These are phyloP conservation scores for Zizania palustris DNA, from an alignment of 202 grass and related monocot species.

Conservation along the genomic window DNA sequence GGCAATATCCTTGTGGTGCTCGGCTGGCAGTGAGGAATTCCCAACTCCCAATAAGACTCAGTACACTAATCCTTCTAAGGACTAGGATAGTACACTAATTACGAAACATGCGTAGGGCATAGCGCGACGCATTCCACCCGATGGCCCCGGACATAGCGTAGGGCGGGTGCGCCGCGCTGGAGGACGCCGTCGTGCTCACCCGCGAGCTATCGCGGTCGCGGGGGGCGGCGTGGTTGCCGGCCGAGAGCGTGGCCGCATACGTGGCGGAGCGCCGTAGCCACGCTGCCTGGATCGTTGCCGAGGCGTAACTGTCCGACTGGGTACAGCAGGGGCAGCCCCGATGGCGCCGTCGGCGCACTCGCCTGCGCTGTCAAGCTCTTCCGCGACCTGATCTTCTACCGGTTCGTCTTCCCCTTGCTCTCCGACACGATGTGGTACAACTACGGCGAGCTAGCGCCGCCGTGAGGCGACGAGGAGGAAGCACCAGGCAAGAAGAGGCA, in stretches of 20 bases:
- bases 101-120: no score
- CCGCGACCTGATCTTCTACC: constrained; percentile 62
- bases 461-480: neutral
- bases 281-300: constrained; percentile 49
- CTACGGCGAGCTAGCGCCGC: constrained; percentile 47
- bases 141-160: constrained; percentile 73
- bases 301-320: constrained; percentile 50
- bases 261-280: constrained; percentile 43
- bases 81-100: no score
- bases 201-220: constrained; percentile 23
- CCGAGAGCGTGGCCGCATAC: constrained; percentile 32
- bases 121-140: constrained; percentile 79
- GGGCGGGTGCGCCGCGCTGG: constrained; percentile 61
- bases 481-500: neutral
- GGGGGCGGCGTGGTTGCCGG: neutral
- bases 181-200: constrained; percentile 65
- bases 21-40: no score
- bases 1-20: no score
- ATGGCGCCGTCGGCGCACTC: constrained; percentile 21
- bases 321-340: constrained; percentile 55
- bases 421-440: constrained; percentile 39
- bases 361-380: constrained; percentile 46
- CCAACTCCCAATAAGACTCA: no score
- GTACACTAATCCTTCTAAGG: no score
- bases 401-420: constrained; percentile 54